Base-by-base conservation (phyloP, 208 protist genomes). In the Wallacemonas collosoma region DNA sequence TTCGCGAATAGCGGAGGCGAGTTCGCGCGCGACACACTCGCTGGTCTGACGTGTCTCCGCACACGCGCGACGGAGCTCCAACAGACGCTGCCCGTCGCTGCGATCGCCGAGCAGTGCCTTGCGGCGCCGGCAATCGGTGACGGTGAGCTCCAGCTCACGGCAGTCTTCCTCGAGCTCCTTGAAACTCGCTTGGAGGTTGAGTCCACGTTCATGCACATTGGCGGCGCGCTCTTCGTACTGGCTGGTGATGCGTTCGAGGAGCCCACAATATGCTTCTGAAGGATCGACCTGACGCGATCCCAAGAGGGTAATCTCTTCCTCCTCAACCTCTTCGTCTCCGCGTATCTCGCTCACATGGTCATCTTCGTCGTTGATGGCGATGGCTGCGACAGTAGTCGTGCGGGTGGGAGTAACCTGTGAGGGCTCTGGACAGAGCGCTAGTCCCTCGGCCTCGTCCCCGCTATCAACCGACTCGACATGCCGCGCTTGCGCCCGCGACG, bases 151-250 rank as follows among this genome's bases (percentile, higher is more conserved):
- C 5, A 95, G 73, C 55, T 82, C 77, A 7, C 54, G 54, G 58
- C 83, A 86, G 72, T 93, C 86, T n/a, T 83, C 81, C 60, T 88
- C 79, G 38, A 95, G 76, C 65, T 84, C 74, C 73, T 83, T 76
- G 58, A 74, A 61, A 47, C 77, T 88, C 48, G 36, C 67, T 9
- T 75, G 54, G 3, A 93, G 82, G 43, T 85, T 71, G 4, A 61
- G 6, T 38, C 87, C 80, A 11, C 88, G 86, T 11, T 67, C 64
- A 26, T 73, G 64, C 35, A 93, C 55, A 7, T 69, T 88, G 12
- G 54, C 61, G 2, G 73, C 65, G 12, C 90, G 82, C 40, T 63
- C 68, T 55, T 82, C 54, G 68, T 86, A 77, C 38, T 76, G 68
- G 1, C 64, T 40, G 0, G 76, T 51, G 51, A 71, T 80, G 58